Conservation (phyloP, 352 stramenopile species). For the Pythium myriotylum region DNA sequence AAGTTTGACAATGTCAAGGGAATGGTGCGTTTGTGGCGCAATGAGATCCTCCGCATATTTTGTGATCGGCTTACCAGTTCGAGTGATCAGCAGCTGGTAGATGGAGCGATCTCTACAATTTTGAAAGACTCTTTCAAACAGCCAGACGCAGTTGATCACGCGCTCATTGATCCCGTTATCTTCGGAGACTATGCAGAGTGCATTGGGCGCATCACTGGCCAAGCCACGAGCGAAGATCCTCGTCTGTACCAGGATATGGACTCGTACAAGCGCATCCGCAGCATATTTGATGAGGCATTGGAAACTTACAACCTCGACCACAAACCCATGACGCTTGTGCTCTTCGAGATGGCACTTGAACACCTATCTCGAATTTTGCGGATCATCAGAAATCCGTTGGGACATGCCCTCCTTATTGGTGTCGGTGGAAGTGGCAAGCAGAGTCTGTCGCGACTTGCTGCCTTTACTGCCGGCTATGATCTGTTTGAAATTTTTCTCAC, state of each 20-base stretch:
- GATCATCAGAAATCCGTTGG: slow-evolving; percentile 92
- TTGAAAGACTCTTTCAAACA: slow-evolving; percentile 71
- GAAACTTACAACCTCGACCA: slow-evolving; percentile 95
- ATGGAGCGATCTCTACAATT: slow-evolving; percentile 74
- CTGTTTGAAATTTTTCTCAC: slow-evolving; percentile 95
- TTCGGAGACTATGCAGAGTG: slow-evolving; percentile 94
- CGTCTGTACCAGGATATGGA: slow-evolving; percentile 94
- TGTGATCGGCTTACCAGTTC: slow-evolving; percentile 91
- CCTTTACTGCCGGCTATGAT: slow-evolving; percentile 93
- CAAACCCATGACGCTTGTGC: slow-evolving; percentile 94
- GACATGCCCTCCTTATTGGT: slow-evolving; percentile 93
- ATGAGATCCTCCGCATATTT: slow-evolving; percentile 94
- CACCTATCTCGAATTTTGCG: slow-evolving; percentile 92
- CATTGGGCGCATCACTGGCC: slow-evolving; percentile 67
- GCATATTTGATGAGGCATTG: slow-evolving; percentile 93
- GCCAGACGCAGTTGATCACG: slow-evolving; percentile 57
- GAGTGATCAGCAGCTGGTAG: slow-evolving; percentile 83
- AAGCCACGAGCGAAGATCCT: slow-evolving; percentile 69
- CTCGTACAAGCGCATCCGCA: slow-evolving; percentile 86
- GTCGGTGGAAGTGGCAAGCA: slow-evolving; percentile 95
- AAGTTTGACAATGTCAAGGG: slow-evolving; percentile 66
- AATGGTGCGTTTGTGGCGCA: slow-evolving; percentile 92
- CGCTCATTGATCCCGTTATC: slow-evolving; percentile 81
- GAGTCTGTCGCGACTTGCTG: slow-evolving; percentile 89
- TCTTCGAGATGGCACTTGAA: slow-evolving; percentile 96